Conservation (phyloP, 2,329 filamentous ascomycete genomes). For the Hymenoscyphus occultus region DNA sequence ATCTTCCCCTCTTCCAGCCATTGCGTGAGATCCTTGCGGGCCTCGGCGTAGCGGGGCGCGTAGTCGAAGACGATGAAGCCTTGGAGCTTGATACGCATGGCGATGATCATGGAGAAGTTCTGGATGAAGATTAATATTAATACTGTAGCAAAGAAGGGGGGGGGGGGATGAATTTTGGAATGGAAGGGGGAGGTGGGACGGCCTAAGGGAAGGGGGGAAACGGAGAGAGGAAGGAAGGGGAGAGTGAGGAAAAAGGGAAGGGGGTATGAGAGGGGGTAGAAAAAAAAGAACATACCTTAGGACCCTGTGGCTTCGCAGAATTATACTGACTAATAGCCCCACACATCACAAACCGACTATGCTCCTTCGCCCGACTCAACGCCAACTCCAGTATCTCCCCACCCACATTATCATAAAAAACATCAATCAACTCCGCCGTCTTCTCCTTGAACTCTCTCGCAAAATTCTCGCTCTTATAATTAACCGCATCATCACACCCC, state of each 20-base stretch:
- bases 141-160: too few relatives aligned
- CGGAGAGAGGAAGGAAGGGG: too few relatives aligned
- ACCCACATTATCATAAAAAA: conserved; percentile 74
- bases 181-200: too few relatives aligned
- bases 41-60: conserved; percentile 53
- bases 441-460: conserved; percentile 56
- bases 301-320: conserved; percentile 51
- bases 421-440: conserved; percentile 60
- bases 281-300: conserved; percentile 40
- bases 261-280: too few relatives aligned
- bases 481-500: conserved; percentile 64
- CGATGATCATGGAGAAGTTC: conserved; percentile 51
- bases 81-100: conserved; percentile 58
- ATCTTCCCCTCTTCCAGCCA: conserved; percentile 73
- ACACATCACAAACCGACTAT: conserved; percentile 68
- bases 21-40: conserved; percentile 57
- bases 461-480: conserved; percentile 67
- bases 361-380: conserved; percentile 58
- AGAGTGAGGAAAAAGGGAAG: too few relatives aligned
- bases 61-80: conserved; percentile 75
- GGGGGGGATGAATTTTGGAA: too few relatives aligned
- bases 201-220: too few relatives aligned
- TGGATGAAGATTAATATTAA: conserved; percentile 22
- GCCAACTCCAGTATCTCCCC: conserved; percentile 68
- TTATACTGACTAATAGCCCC: conserved; percentile 71